Percentiles rank a stretch among this genome's conserved stretches.
Conservation (phyloP, 2,329 filamentous ascomycete species). For the Ophiostoma fasciatum region DNA sequence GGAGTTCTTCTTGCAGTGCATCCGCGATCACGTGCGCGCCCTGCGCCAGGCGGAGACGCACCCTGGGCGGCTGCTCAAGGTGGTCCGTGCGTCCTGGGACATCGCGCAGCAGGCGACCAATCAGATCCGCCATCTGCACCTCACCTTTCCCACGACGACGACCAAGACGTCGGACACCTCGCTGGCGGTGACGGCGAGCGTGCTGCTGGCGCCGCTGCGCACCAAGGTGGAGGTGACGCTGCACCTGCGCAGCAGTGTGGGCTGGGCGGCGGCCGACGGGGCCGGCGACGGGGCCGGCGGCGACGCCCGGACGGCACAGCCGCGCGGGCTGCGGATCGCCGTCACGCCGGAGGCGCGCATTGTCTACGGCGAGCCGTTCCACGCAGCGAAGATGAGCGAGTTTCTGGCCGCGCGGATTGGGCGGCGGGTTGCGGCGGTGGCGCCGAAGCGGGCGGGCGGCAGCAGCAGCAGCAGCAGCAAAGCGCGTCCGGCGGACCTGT, state of each 20-base stretch:
- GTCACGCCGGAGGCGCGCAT: slow-evolving; percentile 45
- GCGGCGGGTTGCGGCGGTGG: slow-evolving; percentile 13
- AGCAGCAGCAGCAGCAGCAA: no score
- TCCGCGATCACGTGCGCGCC: slow-evolving; percentile 51
- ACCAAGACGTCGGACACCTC: slow-evolving; percentile 48
- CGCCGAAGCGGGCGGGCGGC: slow-evolving; percentile 7
- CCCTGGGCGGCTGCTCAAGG: slow-evolving; percentile 40
- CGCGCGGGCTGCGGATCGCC: slow-evolving; percentile 22
- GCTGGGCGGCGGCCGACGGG: background rate
- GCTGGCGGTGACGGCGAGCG: slow-evolving; percentile 42
- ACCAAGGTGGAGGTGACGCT: slow-evolving; percentile 55
- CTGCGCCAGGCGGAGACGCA: slow-evolving; percentile 43
- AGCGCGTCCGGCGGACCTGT: slow-evolving; percentile 12
- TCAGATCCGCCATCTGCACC: slow-evolving; percentile 45
- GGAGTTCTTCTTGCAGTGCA: slow-evolving; percentile 61
- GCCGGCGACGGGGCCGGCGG: background rate
- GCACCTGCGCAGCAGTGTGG: slow-evolving; percentile 24
- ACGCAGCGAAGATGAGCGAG: slow-evolving; percentile 59
- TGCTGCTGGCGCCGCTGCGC: slow-evolving; percentile 49
- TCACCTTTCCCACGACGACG: slow-evolving; percentile 51
- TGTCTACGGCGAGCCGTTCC: slow-evolving; percentile 66
- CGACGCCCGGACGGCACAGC: slow-evolving; percentile 25
- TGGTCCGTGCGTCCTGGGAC: slow-evolving; percentile 52
- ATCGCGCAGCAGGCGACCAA: slow-evolving; percentile 43
- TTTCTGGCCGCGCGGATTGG: slow-evolving; percentile 46